phyloP scores from a whole-genome alignment of 2,329 filamentous ascomycete genomes.

The Pseudogymnoascus sp. region DNA sequence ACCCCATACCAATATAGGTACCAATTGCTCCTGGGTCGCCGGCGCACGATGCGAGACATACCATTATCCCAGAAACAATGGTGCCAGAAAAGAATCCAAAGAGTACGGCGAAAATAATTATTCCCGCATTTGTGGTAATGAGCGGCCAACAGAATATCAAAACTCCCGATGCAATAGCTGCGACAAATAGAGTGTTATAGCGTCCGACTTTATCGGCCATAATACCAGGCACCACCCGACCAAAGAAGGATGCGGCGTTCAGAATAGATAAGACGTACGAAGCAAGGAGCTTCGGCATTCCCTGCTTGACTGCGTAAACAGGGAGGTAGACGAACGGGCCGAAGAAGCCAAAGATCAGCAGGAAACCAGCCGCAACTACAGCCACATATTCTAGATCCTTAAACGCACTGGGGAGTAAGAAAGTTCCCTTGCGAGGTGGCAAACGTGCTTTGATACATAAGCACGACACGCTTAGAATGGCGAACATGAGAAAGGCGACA shows the following conservation, averaged over 20 bases:
- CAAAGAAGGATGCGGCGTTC: constrained; percentile 18
- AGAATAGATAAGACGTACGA: constrained; percentile 19
- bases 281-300: constrained; percentile 19
- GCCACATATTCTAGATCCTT: constrained; percentile 34
- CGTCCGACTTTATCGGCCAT: constrained; percentile 16
- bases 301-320: constrained; percentile 17
- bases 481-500: constrained; percentile 32
- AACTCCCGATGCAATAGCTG: constrained; percentile 12
- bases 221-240: constrained; percentile 16
- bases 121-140: constrained; percentile 10
- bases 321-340: constrained; percentile 18
- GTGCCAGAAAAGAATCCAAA: constrained; percentile 77
- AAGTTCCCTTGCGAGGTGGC: constrained; percentile 31
- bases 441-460: constrained; percentile 41
- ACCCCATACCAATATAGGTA: constrained; percentile 56
- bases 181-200: constrained; percentile 28
- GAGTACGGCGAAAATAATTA: constrained; percentile 50
- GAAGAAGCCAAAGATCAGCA: constrained; percentile 29
- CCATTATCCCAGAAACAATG: constrained; percentile 51
- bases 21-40: constrained; percentile 61
- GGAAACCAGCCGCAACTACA: constrained; percentile 32
- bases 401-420: constrained; percentile 41
- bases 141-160: constrained; percentile 14
- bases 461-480: constrained; percentile 39
- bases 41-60: constrained; percentile 26